Evolutionary conservation across 2,329 filamentous ascomycete species (phyloP).

Genomic region (Didymella pomorum): DNA sequence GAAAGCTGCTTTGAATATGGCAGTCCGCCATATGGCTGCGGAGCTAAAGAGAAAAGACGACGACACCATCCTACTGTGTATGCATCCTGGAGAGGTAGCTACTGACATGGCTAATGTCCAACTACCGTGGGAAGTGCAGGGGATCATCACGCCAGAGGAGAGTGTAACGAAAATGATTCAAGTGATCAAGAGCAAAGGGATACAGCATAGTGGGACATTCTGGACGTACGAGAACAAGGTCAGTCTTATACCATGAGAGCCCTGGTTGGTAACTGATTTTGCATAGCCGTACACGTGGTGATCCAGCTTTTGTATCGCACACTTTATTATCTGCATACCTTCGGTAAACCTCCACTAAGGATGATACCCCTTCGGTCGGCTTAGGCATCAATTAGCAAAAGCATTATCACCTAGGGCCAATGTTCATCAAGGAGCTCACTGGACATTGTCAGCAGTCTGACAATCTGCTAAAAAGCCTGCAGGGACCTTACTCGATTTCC

Average conservation of each 20-base stretch:
- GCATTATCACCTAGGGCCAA: not conserved
- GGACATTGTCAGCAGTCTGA: not conserved
- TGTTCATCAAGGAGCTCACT: slow-evolving; percentile 6
- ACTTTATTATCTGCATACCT: slow-evolving; percentile 4
- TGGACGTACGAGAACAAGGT: slow-evolving; percentile 65
- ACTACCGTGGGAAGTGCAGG: slow-evolving; percentile 61
- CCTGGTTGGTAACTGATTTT: slow-evolving; percentile 13
- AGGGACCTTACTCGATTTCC: slow-evolving; percentile 26
- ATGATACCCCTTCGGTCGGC: slow-evolving; percentile 30
- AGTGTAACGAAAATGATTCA: slow-evolving; percentile 60
- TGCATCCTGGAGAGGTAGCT: slow-evolving; percentile 66
- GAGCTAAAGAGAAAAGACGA: slow-evolving; percentile 61
- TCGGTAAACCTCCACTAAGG: slow-evolving; percentile 13
- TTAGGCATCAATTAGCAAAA: slow-evolving; percentile 14
- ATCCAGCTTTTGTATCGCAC: slow-evolving; percentile 13
- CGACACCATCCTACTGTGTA: slow-evolving; percentile 60
- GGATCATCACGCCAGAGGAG: slow-evolving; percentile 60
- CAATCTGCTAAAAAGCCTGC: not conserved
- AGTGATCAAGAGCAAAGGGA: slow-evolving; percentile 60
- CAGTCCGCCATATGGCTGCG: slow-evolving; percentile 63
- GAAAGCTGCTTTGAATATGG: slow-evolving; percentile 66
- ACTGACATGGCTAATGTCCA: slow-evolving; percentile 65
- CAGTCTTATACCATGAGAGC: slow-evolving; percentile 21
- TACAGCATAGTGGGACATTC: slow-evolving; percentile 62
- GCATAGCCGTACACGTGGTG: slow-evolving; percentile 43